Evolutionary conservation across 2,329 filamentous ascomycete species (phyloP).

Genomic region (Aschersonia sp.): DNA sequence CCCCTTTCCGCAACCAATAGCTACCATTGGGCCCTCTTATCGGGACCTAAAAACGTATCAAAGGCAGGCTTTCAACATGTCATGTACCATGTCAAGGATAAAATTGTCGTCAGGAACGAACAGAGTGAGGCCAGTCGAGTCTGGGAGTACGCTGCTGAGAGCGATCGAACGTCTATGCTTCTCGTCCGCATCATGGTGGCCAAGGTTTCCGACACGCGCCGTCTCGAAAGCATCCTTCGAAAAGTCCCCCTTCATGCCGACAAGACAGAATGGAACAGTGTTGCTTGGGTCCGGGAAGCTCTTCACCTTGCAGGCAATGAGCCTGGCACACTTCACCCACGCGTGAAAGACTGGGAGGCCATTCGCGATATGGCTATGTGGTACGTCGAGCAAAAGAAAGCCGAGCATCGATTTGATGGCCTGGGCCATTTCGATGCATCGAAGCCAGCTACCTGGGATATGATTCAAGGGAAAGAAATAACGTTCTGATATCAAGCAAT

Average conservation of each 20-base stretch:
- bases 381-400: conserved; percentile 5
- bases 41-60: conserved; percentile 2
- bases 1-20: not conserved
- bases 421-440: conserved; percentile 2
- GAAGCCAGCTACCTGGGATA: conserved; percentile 4
- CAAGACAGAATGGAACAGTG: conserved; percentile 3
- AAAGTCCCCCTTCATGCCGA: conserved; percentile 2
- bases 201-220: conserved; percentile 2
- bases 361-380: conserved; percentile 4
- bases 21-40: conserved; percentile 5
- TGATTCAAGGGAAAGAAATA: conserved; percentile 3
- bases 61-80: conserved; percentile 1
- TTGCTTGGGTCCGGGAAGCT: conserved; percentile 4
- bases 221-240: conserved; percentile 2
- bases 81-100: conserved; percentile 5
- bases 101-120: conserved; percentile 2
- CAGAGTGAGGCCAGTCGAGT: conserved; percentile 1
- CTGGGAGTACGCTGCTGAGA: conserved; percentile 4
- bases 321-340: conserved; percentile 1
- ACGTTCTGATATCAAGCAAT: not conserved
- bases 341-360: conserved; percentile 1
- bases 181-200: conserved; percentile 3
- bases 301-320: conserved; percentile 1
- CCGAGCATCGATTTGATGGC: conserved; percentile 4
- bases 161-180: conserved; percentile 2